Evolutionary conservation across 805 yeast genomes (phyloP), one percentile per base, ranked within the genome.

Genomic region (Candida coleopterorum): DNA sequence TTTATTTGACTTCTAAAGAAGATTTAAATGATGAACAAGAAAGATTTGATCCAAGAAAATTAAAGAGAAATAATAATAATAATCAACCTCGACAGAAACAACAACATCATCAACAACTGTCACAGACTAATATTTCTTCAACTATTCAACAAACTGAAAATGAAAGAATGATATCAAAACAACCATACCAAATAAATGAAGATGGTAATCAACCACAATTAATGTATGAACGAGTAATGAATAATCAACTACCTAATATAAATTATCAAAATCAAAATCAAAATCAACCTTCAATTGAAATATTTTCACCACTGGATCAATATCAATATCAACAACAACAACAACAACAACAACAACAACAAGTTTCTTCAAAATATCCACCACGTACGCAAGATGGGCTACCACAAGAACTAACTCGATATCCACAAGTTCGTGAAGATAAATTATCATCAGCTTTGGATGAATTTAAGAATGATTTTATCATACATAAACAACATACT

Each of bases 371-470:
- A 7, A 21, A 6, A 9, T 29, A 16, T 23, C 39, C 34, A 4
- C 39, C 39, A n/a, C 29, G 34, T 25, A 34, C 23, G 33, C 39
- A 28, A 21, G 9, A 31, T 15, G 18, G 35, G 16, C 40, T 27
- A 29, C 18, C 12, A 28, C 35, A 25, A 26, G 15, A 25, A 5
- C 32, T 22, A 24, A 26, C 11, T 16, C 34, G 7, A 22, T 25
- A 12, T 9, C 6, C 21, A 24, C 23, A n/a, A 18, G 5, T 11
- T 3, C 6, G 26, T 25, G 11, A 18, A 10, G 34, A 49, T 26
- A 45, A 58, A 35, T 44, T 62, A 26, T 50, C 59, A 4, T 34
- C 50, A 6, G 57, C 58, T 2, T 52, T 62, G 25, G 55, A 53
- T 15, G 58, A 42, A 9, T 51, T 59, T 35, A 60, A 47, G 34